Evolutionary conservation across 345 rosid species (phyloP), one percentile per base, ranked within the genome.

Genomic region (Bruguiera gymnorhiza): DNA sequence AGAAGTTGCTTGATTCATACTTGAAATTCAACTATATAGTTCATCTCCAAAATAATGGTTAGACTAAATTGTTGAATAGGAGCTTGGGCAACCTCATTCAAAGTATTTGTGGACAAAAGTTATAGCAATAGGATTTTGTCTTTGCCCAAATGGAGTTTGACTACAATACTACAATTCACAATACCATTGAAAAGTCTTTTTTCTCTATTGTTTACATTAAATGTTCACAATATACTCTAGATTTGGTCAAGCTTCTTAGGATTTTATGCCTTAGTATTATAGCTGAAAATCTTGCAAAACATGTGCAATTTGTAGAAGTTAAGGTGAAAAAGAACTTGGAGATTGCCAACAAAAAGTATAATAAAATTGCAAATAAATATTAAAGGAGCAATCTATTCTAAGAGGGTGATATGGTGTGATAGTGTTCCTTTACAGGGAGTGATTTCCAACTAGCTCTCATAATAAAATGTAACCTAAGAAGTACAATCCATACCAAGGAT

Each of bases 81-180:
- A 30, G 26, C 4, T 20, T 60, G 5, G 15, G 24, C 9, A 60
- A 32, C 10, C 9, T 51, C 6, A 51, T 51, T n/a, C 5, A 6
- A 51, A 15, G 21, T 18, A 4, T 51, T 7, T 18, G 0, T 18
- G 21, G 21, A 15, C 8, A 51, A 6, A 18, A 6, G 19, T 7
- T 6, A 15, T 4, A 51, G 2, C 0, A 51, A 18, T 19, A 0
- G 7, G 9, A 51, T 7, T 51, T 51, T n/a, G 18, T 23, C 0
- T 32, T 63, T 1, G 0, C 73, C 6, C 58, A 69, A 26, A 51
- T 8, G 1, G 60, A 72, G 32, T 72, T 72, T 31, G 50, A 65
- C 0, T 57, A 58, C 29, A 27, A 27, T 27, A 27, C 29, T 27
- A 27, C 2, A 27, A 2, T 27, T 27, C 29, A 27, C 29, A 27